Evolutionary conservation across 208 protist genomes (phyloP), one percentile per base, ranked within the genome.

Genomic region (Acanthamoeba quina): DNA sequence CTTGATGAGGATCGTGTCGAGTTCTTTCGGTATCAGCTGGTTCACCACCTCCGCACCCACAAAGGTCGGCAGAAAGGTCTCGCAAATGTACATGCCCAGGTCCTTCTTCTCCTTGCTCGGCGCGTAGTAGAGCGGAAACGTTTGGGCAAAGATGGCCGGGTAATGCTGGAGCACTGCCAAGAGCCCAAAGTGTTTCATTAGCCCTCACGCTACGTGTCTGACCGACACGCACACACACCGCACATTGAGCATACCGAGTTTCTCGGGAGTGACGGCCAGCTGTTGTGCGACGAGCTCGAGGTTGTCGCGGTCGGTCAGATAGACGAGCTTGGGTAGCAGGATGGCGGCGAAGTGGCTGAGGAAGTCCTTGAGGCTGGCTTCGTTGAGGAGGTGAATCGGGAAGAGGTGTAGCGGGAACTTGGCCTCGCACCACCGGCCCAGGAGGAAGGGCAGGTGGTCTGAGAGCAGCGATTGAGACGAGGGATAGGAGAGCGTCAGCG

Each of bases 81-180:
- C 89, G 68, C 89, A 93, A 13, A 93, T 93, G 26, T 80, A 64
- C 34, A 80, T 60, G 26, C 89, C 89, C 31, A 93, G 37, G 31
- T 93, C 89, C 54, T 93, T 93, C 89, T 93, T 93, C n/a, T 64
- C 89, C 89, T 93, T 93, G 58, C 24, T 47, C 24, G 76, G 24
- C 9, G 76, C 2, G n/a, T 93, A 93, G 89, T 82, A 93, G n/a
- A 93, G 68, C 68, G 89, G 89, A 34, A 93, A 93, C 24, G 66
- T 93, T 31, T 93, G 89, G 10, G 89, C 89, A 93, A 93, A 93
- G 31, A 93, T 93, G 44, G 41, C 24, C 26, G 66, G 44, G 41
- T 66, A 93, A 26, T 93, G 47, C 89, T 93, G 49, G 1, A 82
- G 21, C 13, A 93, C 83, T 72, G 83, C n/a, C 19, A 2, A 6